Percentiles rank a stretch among this genome's conserved stretches.
These are phyloP conservation scores for Dichotomopilus funicola DNA, from an alignment of 2,329 filamentous ascomycete species.

Conservation along the genomic window DNA sequence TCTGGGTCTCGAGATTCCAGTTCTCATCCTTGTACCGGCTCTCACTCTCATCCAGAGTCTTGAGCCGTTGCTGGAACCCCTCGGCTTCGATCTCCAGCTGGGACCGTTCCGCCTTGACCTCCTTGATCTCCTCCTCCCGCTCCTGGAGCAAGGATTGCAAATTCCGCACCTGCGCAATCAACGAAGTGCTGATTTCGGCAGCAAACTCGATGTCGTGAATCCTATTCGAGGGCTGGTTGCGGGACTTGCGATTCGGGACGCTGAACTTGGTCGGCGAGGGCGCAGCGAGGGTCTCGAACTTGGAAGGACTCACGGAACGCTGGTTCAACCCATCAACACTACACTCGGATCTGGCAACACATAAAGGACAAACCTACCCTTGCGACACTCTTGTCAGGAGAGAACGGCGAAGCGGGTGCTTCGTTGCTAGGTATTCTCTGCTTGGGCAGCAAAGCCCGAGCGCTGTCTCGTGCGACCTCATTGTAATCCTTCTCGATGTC, in stretches of 20 bases:
- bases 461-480: conserved; percentile 83
- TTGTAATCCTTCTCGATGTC: conserved; percentile 95
- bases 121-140: conserved; percentile 78
- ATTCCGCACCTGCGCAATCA: conserved; percentile 89
- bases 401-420: conserved; percentile 45
- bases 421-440: conserved; percentile 72
- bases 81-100: conserved; percentile 78
- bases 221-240: conserved; percentile 82
- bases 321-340: conserved; percentile 30
- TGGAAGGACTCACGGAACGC: conserved; percentile 65
- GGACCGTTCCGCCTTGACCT: conserved; percentile 66
- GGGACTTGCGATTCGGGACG: conserved; percentile 78
- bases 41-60: conserved; percentile 84
- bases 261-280: conserved; percentile 84
- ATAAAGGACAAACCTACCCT: conserved; percentile 40
- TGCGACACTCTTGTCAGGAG: conserved; percentile 46
- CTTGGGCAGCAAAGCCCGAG: conserved; percentile 79
- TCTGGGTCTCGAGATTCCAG: conserved; percentile 89
- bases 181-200: conserved; percentile 92
- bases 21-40: conserved; percentile 97
- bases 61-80: conserved; percentile 70
- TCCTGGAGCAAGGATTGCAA: conserved; percentile 79
- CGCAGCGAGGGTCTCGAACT: conserved; percentile 77
- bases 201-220: conserved; percentile 97
- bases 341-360: neutral